phyloP scores from a whole-genome alignment of 108 stramenopile species.

The Skeletonema tropicum region DNA sequence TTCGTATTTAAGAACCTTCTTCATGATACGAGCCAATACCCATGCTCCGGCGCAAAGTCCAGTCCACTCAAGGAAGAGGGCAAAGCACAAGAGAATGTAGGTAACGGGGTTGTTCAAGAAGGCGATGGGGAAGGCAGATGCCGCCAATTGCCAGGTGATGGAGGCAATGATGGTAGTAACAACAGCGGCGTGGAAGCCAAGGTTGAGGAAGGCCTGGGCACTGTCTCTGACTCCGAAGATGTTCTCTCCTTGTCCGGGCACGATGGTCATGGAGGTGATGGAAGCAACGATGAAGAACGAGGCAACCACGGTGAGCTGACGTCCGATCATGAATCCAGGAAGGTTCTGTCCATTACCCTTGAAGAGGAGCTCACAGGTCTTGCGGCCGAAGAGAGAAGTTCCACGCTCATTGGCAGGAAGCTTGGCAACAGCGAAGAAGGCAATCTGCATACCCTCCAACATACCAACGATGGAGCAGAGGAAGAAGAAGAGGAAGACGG shows the following conservation, averaged over 20 bases:
- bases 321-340: too few relatives aligned
- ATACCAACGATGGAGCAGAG: conserved; percentile 82
- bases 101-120: conserved; percentile 73
- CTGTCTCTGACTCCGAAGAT: too few relatives aligned
- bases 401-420: too few relatives aligned
- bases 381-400: too few relatives aligned
- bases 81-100: conserved; percentile 55
- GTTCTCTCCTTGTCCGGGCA: too few relatives aligned
- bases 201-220: conserved; percentile 82
- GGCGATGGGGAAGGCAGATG: conserved; percentile 71
- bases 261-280: too few relatives aligned
- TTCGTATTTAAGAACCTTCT: conserved; percentile 51
- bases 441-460: conserved; percentile 48
- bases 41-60: conserved; percentile 68
- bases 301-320: too few relatives aligned
- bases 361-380: too few relatives aligned
- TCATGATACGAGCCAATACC: conserved; percentile 64
- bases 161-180: conserved; percentile 82
- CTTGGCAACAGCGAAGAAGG: too few relatives aligned
- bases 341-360: too few relatives aligned
- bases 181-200: conserved; percentile 82
- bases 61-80: conserved; percentile 61
- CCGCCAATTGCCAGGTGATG: conserved; percentile 78
- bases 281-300: too few relatives aligned
- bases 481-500: conserved; percentile 67